Evolutionary conservation across 2,329 filamentous ascomycete species (phyloP).

Genomic region (Cercospora sp.): DNA sequence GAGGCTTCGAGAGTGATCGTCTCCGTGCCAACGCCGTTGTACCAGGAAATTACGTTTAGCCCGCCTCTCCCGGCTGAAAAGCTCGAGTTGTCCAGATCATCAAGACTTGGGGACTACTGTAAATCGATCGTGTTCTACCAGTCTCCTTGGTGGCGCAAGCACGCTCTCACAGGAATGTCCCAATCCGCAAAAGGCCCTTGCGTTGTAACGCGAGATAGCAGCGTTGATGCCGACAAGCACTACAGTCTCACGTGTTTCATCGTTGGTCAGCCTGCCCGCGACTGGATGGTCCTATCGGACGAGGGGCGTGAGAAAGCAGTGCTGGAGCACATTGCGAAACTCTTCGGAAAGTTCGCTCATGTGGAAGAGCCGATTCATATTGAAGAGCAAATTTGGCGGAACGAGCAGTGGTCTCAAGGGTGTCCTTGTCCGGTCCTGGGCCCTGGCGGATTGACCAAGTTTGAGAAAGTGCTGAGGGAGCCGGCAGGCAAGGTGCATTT

Average conservation of each 20-base stretch:
- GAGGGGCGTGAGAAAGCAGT: slow-evolving; percentile 38
- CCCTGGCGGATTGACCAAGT: slow-evolving; percentile 31
- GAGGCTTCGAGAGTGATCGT: slow-evolving; percentile 50
- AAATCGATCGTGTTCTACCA: slow-evolving; percentile 54
- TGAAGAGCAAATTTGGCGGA: slow-evolving; percentile 33
- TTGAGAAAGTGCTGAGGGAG: slow-evolving; percentile 28
- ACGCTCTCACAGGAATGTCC: slow-evolving; percentile 49
- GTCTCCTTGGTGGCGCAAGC: slow-evolving; percentile 50
- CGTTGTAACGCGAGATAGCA: slow-evolving; percentile 50
- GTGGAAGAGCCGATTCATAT: slow-evolving; percentile 38
- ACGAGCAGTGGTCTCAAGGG: slow-evolving; percentile 34
- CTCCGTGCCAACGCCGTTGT: slow-evolving; percentile 51
- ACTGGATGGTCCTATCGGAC: slow-evolving; percentile 39
- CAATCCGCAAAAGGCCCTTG: slow-evolving; percentile 49
- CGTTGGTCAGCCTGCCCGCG: slow-evolving; percentile 41
- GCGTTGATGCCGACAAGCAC: slow-evolving; percentile 31
- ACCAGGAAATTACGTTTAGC: slow-evolving; percentile 49
- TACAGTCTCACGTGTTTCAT: slow-evolving; percentile 46
- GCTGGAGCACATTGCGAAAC: slow-evolving; percentile 39
- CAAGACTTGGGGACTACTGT: slow-evolving; percentile 49
- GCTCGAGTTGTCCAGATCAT: slow-evolving; percentile 27
- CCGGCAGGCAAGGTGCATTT: slow-evolving; percentile 51
- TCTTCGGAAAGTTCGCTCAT: slow-evolving; percentile 35
- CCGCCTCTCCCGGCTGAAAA: slow-evolving; percentile 50
- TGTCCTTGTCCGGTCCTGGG: slow-evolving; percentile 34